These are phyloP conservation scores for Rhizopus stolonifer DNA, from an alignment of 371 early-diverging fungal genomes.

Conservation along the genomic window DNA sequence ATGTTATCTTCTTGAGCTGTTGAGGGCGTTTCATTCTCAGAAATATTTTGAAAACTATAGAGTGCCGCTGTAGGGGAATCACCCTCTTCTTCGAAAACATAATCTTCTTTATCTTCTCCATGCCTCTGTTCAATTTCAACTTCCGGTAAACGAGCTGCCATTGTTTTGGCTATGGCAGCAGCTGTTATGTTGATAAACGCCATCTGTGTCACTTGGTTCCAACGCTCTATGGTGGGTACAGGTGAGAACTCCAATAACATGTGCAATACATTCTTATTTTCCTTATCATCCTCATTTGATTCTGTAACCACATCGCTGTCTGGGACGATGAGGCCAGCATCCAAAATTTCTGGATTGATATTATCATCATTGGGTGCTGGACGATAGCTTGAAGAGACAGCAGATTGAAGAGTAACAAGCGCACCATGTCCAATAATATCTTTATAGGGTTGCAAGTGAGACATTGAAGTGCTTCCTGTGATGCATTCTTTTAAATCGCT, in stretches of 20 bases:
- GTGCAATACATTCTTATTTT: constrained; percentile 15
- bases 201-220: constrained; percentile 80
- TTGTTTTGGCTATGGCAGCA: constrained; percentile 47
- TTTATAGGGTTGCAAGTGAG: constrained; percentile 54
- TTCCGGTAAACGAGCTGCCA: constrained; percentile 41
- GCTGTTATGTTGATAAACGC: constrained; percentile 59
- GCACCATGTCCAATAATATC: constrained; percentile 70
- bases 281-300: constrained; percentile 4
- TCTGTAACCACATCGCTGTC: too few relatives aligned
- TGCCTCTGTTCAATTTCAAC: not conserved
- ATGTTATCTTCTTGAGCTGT: constrained; percentile 4
- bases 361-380: constrained; percentile 3
- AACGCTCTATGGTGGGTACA: constrained; percentile 71
- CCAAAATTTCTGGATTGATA: not conserved
- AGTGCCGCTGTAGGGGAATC: too few relatives aligned
- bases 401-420: constrained; percentile 58
- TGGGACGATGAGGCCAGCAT: constrained; percentile 16
- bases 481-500: constrained; percentile 6
- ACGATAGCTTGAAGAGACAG: constrained; percentile 19
- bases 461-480: constrained; percentile 6
- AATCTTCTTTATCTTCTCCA: constrained; percentile 1
- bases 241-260: constrained; percentile 59
- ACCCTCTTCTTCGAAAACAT: constrained; percentile 1
- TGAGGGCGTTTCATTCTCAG: too few relatives aligned
- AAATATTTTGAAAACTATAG: too few relatives aligned